phyloP scores from a whole-genome alignment of 2,329 filamentous ascomycete genomes.

The Ascochyta fabae region DNA sequence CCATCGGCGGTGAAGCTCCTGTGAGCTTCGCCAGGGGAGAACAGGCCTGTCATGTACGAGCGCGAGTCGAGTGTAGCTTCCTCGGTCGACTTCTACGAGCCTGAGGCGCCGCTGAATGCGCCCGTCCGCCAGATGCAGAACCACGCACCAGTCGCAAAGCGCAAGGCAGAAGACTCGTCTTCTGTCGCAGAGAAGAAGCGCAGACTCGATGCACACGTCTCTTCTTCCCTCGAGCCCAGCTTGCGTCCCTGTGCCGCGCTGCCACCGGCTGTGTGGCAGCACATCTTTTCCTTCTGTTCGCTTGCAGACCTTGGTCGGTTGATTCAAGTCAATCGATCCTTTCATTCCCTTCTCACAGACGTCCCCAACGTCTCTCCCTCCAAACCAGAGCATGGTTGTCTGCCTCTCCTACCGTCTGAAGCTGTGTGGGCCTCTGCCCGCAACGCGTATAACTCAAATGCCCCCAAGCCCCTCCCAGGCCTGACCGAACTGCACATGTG shows the following conservation, averaged over 20 bases:
- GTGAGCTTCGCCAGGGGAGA: constrained; percentile 37
- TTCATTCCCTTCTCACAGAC: constrained; percentile 58
- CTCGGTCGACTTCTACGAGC: constrained; percentile 47
- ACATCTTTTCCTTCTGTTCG: constrained; percentile 70
- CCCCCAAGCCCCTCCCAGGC: constrained; percentile 71
- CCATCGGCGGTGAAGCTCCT: constrained; percentile 36
- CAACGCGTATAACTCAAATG: constrained; percentile 67
- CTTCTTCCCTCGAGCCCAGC: constrained; percentile 18
- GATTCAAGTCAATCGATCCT: constrained; percentile 71
- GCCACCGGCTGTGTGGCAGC: constrained; percentile 72
- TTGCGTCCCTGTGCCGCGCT: constrained; percentile 50
- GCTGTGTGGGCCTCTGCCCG: constrained; percentile 74
- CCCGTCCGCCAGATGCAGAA: constrained; percentile 21
- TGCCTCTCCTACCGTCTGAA: constrained; percentile 63
- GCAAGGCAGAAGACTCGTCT: constrained; percentile 41
- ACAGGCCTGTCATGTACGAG: constrained; percentile 38
- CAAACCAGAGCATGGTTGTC: constrained; percentile 39
- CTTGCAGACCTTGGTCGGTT: constrained; percentile 69
- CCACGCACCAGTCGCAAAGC: constrained; percentile 35
- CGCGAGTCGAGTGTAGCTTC: constrained; percentile 44
- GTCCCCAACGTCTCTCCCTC: constrained; percentile 42
- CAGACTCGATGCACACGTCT: constrained; percentile 29
- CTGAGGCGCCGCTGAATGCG: constrained; percentile 29
- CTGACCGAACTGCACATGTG: constrained; percentile 79
- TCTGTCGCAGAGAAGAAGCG: constrained; percentile 40